Evolutionary conservation across 192 early-diverging fungal genomes (phyloP), one percentile per base, ranked within the genome.

Genomic region (Backusella morwellensis): DNA sequence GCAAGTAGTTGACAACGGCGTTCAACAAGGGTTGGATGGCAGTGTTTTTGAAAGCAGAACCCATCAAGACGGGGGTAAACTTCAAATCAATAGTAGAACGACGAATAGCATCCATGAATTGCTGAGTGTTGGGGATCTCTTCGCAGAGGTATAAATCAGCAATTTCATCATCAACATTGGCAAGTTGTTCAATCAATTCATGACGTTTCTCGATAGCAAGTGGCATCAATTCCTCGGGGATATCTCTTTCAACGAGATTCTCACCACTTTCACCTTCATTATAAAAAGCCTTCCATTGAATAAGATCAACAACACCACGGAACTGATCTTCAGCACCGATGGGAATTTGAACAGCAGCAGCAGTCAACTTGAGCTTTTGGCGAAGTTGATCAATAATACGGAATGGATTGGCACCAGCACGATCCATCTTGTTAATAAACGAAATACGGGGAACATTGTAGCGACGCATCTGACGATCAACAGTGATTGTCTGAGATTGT

Each of bases 361-460:
- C 93, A 17, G 89, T 87, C 68, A 94, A 83, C 82, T 90, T 92
- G 40, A 95, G 88, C 81, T 95, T 95, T 70, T 83, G 84, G 70
- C 94, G 88, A 56, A 95, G 87, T 86, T 94, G 93, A 7, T 94
- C 93, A 50, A 94, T 90, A 36, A 95, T 91, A 75, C 92, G 89
- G 77, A 83, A 86, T 1, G 94, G 93, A 75, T 95, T 94, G n/a
- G 94, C 91, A 74, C 94, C 94, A 47, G 93, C 91, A 77, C 94
- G 92, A 84, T 95, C 94, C 92, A 95, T 92, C 85, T 95, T 95
- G 89, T 95, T 95, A 78, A 95, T 92, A 67, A 95, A 95, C 47
- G 92, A 93, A 70, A 95, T 92, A 73, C 94, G 90, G 23, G 94
- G 94, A 36, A 95, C 94, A 68, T 90, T 90, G 83, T 95, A 95